These are phyloP conservation scores for Sarcomyxa edulis DNA, from an alignment of 768 basidiomycete species.

Conservation along the genomic window DNA sequence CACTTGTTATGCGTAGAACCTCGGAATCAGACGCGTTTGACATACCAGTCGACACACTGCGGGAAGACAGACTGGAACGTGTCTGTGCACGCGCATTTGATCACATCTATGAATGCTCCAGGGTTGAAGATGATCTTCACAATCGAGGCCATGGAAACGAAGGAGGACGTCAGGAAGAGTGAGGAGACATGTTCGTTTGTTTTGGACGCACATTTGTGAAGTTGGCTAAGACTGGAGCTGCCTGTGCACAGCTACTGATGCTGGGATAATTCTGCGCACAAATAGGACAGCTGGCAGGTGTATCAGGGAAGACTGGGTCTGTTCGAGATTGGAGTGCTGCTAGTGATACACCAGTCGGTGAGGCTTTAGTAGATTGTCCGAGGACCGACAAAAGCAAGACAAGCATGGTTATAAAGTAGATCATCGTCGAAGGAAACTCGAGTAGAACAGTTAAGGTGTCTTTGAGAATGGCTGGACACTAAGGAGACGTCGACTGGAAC, in stretches of 20 bases:
- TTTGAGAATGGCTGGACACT: too few relatives aligned
- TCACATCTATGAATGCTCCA: slow-evolving; percentile 54
- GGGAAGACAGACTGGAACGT: slow-evolving; percentile 44
- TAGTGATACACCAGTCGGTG: background rate
- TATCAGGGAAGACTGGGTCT: slow-evolving; percentile 45
- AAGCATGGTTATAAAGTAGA: too few relatives aligned
- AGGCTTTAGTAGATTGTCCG: background rate
- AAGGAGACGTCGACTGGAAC: too few relatives aligned
- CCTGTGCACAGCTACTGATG: slow-evolving; percentile 54
- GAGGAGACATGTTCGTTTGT: background rate
- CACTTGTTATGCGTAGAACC: slow-evolving; percentile 1
- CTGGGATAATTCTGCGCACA: slow-evolving; percentile 47
- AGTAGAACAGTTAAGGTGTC: too few relatives aligned
- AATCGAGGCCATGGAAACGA: background rate
- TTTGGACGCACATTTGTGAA: slow-evolving; percentile 38
- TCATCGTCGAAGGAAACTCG: too few relatives aligned
- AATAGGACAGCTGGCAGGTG: slow-evolving; percentile 54
- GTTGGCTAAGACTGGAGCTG: slow-evolving; percentile 53
- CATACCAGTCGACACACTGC: slow-evolving; percentile 66
- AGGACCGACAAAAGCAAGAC: slow-evolving; percentile 4
- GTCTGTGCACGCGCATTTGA: slow-evolving; percentile 57
- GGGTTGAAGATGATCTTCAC: slow-evolving; percentile 59
- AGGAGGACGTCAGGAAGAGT: background rate
- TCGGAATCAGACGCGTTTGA: slow-evolving; percentile 2
- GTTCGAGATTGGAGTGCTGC: slow-evolving; percentile 2